Base-by-base conservation (phyloP, 371 early-diverging fungal genomes). In the Mucor indicus region DNA sequence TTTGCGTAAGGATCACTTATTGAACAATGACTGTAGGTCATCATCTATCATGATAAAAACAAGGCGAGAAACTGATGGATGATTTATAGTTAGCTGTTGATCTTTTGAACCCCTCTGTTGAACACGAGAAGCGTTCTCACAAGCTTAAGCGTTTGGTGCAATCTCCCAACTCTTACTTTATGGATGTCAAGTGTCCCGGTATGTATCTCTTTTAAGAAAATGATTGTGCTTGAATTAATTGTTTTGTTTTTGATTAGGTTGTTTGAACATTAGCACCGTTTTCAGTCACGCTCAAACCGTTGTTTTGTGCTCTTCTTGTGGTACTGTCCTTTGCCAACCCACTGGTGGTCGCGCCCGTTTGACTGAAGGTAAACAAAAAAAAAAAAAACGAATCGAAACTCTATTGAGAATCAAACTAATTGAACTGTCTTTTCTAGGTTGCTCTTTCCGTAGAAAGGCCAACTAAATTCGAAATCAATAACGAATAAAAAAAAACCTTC, bases 101-200 rank as follows among this genome's bases (percentile, higher is more conserved):
- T 83, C 91, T 98, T 75, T 88, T 98, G 58, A 96, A 98, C 87
- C 99, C 99, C 53, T 83, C 93, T 64, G 84, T 84, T 69, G 91
- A 93, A 69, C 83, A 86, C 73, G 92, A 97, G 81, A 85, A 85
- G 83, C 48, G 39, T 39, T 78, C 81, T 71, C 95, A 98, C 92
- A 99, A 99, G 89, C 90, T 95, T 58, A 98, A 98, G 91, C 87
- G 98, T 69, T 81, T 98, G 49, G 98, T 99, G 61, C 98, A 95
- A 81, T 85, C 86, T 64, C 95, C 98, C 63, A 96, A 99, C 91
- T 96, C 98, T 37, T 99, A 88, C 89, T 99, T 98, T 81, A 98
- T 99, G 97, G 97, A 98, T 69, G 98, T 99, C 48, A 96, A 96
- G 85, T 99, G 99, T 87, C 84, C 89, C 47, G 90, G 90, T 87